phyloP scores from a whole-genome alignment of 495 filamentous ascomycete genomes.

The Polyplosphaeria fusca region DNA sequence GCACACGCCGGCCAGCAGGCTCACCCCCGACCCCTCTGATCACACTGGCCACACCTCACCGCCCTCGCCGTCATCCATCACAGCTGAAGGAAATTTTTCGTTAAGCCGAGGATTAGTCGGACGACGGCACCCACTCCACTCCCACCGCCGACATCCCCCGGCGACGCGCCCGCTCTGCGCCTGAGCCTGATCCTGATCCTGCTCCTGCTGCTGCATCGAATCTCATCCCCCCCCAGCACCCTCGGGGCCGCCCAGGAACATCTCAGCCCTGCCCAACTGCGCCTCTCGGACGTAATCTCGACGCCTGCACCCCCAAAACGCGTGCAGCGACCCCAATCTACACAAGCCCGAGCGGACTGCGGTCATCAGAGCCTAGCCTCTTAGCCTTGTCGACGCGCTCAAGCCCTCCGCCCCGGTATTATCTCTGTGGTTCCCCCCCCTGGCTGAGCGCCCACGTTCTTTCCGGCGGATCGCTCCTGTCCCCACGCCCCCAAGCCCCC shows the following conservation, averaged over 20 bases:
- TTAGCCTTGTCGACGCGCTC: conserved; percentile 17
- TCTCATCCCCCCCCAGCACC: not conserved
- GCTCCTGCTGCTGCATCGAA: not conserved
- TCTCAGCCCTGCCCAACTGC: not conserved
- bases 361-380: conserved; percentile 12
- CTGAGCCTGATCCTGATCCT: not conserved
- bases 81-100: not conserved
- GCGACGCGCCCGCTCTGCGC: too few species aligned
- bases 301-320: not conserved
- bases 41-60: not conserved
- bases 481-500: conserved; percentile 30
- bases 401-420: conserved; percentile 25
- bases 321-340: conserved; percentile 19
- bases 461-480: conserved; percentile 35
- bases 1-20: not conserved
- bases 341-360: conserved; percentile 10
- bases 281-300: not conserved
- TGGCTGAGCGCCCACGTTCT: conserved; percentile 22
- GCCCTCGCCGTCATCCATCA: not conserved
- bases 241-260: not conserved
- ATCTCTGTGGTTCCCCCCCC: conserved; percentile 3
- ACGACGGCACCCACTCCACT: too few species aligned
- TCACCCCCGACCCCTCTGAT: not conserved
- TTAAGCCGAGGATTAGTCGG: not conserved
- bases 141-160: not conserved